Percentiles rank a stretch among this genome's conserved stretches.
Conservation (phyloP, 176 grass and related monocot genomes). For the Urochloa ruziziensis region DNA sequence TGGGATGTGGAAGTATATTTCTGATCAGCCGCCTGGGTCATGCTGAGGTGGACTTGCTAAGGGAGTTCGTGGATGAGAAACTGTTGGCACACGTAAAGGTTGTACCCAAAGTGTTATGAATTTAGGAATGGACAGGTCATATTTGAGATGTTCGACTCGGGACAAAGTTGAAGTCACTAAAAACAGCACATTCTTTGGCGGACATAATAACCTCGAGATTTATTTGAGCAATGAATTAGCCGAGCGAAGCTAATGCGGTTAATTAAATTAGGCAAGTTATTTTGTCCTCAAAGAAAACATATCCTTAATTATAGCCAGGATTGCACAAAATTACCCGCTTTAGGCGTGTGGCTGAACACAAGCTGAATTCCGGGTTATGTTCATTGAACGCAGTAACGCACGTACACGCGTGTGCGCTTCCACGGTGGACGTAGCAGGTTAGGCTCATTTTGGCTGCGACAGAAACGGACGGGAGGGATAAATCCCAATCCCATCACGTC, state of each 20-base stretch:
- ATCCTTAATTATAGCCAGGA: neutral
- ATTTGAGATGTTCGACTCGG: too few species aligned
- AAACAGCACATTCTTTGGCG: too few species aligned
- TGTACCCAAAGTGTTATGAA: too few species aligned
- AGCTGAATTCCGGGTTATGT: neutral
- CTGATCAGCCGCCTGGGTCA: neutral
- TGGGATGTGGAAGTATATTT: too few species aligned
- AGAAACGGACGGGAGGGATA: constrained; percentile 21
- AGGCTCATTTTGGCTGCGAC: neutral
- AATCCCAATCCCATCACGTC: neutral
- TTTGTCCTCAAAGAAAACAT: neutral
- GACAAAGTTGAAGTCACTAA: too few species aligned
- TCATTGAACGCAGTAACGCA: neutral
- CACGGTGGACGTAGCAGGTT: neutral
- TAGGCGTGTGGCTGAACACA: neutral
- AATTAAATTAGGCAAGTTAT: neutral
- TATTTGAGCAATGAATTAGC: neutral
- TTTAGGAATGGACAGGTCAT: too few species aligned
- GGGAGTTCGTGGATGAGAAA: neutral
- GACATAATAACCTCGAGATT: too few species aligned
- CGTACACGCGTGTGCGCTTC: neutral
- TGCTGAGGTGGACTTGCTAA: neutral
- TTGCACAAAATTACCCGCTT: neutral
- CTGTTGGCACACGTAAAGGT: neutral
- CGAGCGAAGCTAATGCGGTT: neutral